phyloP scores from a whole-genome alignment of 768 basidiomycete genomes.

The Russula vinacea region DNA sequence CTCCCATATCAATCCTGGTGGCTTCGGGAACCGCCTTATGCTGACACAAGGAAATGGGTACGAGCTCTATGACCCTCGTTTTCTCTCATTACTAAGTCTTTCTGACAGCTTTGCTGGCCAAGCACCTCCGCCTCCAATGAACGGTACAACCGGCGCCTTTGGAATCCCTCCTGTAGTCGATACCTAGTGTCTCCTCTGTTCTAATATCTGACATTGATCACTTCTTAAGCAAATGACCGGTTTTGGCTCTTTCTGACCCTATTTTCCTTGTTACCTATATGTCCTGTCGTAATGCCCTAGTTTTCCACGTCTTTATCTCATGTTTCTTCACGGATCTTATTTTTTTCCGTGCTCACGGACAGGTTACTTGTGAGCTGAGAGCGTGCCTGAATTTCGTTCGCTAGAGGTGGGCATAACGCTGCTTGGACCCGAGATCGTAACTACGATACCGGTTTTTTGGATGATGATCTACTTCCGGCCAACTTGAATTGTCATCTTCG shows the following conservation, averaged over 20 bases:
- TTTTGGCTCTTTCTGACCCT: conserved; percentile 28
- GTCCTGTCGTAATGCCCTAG: conserved; percentile 12
- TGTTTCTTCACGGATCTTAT: conserved; percentile 4
- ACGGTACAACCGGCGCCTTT: conserved; percentile 53
- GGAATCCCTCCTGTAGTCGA: conserved; percentile 51
- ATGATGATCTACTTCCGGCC: not conserved
- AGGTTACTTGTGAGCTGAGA: not conserved
- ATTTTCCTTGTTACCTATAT: conserved; percentile 7
- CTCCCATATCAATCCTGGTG: conserved; percentile 84
- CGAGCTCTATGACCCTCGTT: conserved; percentile 11
- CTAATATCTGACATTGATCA: not conserved
- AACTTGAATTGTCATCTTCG: not conserved
- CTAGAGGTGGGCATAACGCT: not conserved
- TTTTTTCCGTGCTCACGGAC: not conserved
- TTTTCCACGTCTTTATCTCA: conserved; percentile 10
- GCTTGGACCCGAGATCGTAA: not conserved
- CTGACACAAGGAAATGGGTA: conserved; percentile 74
- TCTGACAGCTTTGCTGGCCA: conserved; percentile 55
- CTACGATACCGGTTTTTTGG: not conserved
- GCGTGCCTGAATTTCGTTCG: not conserved
- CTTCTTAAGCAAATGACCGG: conserved; percentile 30
- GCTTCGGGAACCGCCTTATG: conserved; percentile 55
- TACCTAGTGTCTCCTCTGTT: not conserved
- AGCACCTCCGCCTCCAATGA: conserved; percentile 58
- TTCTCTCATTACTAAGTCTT: conserved; percentile 13